A percentile compares a stretch with the other conserved stretches of the same genome.
Conservation (phyloP, 2,329 filamentous ascomycete genomes). For the Diaporthe destruens region DNA sequence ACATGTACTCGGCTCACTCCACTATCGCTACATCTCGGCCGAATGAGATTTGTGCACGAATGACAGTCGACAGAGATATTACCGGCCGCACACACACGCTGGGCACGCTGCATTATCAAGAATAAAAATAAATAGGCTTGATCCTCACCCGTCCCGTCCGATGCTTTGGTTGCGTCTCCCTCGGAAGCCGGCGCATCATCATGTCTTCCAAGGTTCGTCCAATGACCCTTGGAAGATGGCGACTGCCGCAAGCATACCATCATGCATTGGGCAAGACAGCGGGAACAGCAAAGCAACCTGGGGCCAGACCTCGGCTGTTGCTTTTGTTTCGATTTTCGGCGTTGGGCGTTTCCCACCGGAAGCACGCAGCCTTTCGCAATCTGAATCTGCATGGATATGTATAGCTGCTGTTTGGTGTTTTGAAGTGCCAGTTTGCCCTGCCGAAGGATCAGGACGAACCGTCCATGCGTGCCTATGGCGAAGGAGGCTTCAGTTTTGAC, state of each 20-base stretch:
- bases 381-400: background rate
- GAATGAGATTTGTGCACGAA: slow-evolving; percentile 23
- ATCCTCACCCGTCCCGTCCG: too few species aligned
- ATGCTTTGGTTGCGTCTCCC: background rate
- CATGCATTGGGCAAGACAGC: background rate
- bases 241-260: background rate
- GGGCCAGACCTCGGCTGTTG: background rate
- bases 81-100: background rate
- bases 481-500: background rate
- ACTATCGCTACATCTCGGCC: slow-evolving; percentile 29
- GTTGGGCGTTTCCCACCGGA: background rate
- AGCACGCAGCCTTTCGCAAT: background rate
- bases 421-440: background rate
- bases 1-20: slow-evolving; percentile 4
- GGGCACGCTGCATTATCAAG: background rate
- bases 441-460: background rate
- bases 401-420: background rate
- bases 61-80: background rate
- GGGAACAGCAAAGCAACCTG: too few species aligned
- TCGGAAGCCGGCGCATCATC: background rate
- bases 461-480: background rate
- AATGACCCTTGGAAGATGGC: background rate
- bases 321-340: background rate
- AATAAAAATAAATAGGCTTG: background rate
- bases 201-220: too few species aligned